A percentile compares a stretch with the other conserved stretches of the same genome.
phyloP scores from a whole-genome alignment of 1,284 basidiomycete genomes.

The Heterobasidion irregulare region DNA sequence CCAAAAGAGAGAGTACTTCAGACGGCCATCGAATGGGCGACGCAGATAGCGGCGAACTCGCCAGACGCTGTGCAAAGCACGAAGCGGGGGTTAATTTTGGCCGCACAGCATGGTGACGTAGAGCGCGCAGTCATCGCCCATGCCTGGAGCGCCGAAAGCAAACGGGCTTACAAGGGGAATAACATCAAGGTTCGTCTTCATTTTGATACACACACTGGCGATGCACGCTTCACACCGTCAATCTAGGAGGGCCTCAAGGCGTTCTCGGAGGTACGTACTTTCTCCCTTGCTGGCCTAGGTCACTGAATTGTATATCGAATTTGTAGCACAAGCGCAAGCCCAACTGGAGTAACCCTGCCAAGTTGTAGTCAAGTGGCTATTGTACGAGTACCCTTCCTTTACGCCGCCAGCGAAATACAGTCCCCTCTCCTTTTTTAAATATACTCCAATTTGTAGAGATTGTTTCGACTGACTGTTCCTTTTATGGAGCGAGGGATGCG shows the following conservation, averaged over 20 bases:
- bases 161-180: slow-evolving; percentile 51
- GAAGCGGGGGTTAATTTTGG: slow-evolving; percentile 57
- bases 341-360: slow-evolving; percentile 51
- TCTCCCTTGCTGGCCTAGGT: not conserved
- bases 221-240: not conserved
- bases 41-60: slow-evolving; percentile 56
- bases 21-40: slow-evolving; percentile 58
- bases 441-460: too few relatives aligned
- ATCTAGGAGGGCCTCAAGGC: slow-evolving; percentile 33
- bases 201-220: not conserved
- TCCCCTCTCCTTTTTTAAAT: too few relatives aligned
- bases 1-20: slow-evolving; percentile 45
- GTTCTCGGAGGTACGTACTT: slow-evolving; percentile 27
- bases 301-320: not conserved
- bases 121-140: slow-evolving; percentile 48
- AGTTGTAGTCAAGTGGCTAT: slow-evolving; percentile 26
- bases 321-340: slow-evolving; percentile 38
- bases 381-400: not conserved
- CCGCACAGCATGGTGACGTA: slow-evolving; percentile 41
- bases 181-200: slow-evolving; percentile 58
- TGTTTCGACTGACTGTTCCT: too few relatives aligned
- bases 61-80: slow-evolving; percentile 78
- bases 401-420: too few relatives aligned
- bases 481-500: too few relatives aligned
- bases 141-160: slow-evolving; percentile 39